Evolutionary conservation across 768 basidiomycete species (phyloP).

Genomic region (Rhizopogon vinicolor): DNA sequence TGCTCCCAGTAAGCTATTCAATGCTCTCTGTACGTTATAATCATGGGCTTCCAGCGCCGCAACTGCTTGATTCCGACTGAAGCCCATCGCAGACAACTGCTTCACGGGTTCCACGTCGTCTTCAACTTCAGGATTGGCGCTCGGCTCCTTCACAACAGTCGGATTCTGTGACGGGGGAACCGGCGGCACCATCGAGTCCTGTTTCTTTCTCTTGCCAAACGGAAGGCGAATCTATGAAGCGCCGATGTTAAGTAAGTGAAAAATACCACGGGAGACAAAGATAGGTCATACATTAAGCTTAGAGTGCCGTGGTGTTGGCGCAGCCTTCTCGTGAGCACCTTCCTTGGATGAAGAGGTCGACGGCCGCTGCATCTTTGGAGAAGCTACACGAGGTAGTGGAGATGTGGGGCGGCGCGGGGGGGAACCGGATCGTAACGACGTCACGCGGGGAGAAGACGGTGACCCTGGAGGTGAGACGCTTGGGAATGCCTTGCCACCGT

Average conservation of each 20-base stretch:
- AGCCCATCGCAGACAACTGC: conserved; percentile 86
- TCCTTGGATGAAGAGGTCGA: conserved; percentile 58
- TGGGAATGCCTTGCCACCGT: conserved; percentile 28
- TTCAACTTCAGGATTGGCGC: conserved; percentile 48
- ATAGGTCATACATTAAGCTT: conserved; percentile 66
- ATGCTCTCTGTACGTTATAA: conserved; percentile 76
- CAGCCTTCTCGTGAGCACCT: conserved; percentile 47
- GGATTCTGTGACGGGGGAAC: conserved; percentile 32
- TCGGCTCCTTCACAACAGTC: conserved; percentile 42
- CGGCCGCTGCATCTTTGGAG: conserved; percentile 52
- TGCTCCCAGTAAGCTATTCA: conserved; percentile 65
- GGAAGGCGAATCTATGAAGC: conserved; percentile 64
- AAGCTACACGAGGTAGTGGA: conserved; percentile 44
- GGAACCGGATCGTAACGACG: conserved; percentile 30
- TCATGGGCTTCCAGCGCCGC: conserved; percentile 78
- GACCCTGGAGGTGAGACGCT: conserved; percentile 37
- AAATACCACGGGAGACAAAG: neutral
- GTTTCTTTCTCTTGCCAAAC: conserved; percentile 73
- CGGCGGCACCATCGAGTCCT: conserved; percentile 42
- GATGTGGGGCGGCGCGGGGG: conserved; percentile 40
- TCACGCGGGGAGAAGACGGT: conserved; percentile 30
- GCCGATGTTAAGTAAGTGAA: conserved; percentile 7
- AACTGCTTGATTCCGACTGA: conserved; percentile 77
- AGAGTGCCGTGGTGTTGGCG: conserved; percentile 53
- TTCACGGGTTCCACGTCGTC: conserved; percentile 77